Base-by-base conservation (phyloP, 176 grass and related monocot species). In the Dactylis glomerata region DNA sequence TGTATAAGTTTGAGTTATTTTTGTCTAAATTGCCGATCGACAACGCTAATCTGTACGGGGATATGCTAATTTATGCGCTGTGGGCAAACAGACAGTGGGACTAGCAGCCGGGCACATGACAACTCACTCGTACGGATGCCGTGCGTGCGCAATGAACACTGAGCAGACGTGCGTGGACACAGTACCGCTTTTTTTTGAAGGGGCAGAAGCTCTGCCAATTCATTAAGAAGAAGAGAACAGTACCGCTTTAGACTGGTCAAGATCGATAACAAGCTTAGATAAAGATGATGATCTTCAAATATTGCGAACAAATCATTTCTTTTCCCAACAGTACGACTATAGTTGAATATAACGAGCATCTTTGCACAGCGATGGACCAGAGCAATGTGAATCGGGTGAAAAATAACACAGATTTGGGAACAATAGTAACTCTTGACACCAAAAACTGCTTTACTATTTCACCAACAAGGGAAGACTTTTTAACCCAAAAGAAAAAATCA, bases 1-100 rank as follows among this genome's bases (percentile, higher is more conserved):
- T n/a, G n/a, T n/a, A n/a, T n/a, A n/a, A n/a, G n/a, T n/a, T n/a
- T n/a, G n/a, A n/a, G n/a, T n/a, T n/a, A n/a, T n/a, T n/a, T n/a
- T n/a, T n/a, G n/a, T n/a, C n/a, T n/a, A n/a, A n/a, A n/a, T n/a
- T n/a, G 72, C 74, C 28, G 84, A 64, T 64, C 30, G 61, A 79
- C 79, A 79, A 65, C 27, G 33, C 24, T 46, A 73, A 73, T 78
- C 73, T 86, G 88, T 36, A 86, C 83, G 15, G 2, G 27, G 50
- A 6, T 8, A 44, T 56, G 72, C 79, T 63, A 78, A 82, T 90
- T 78, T 73, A 73, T 47, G 72, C 73, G 26, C 31, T 22, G 78
- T 38, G 37, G 22, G 73, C 42, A 44, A 75, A 47, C 62, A 15
- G 51, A 50, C 19, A 54, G 51, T 31, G 54, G 45, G 41, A 61